Conservation (phyloP, 2,329 filamentous ascomycete species). For the Colletotrichum incanum region DNA sequence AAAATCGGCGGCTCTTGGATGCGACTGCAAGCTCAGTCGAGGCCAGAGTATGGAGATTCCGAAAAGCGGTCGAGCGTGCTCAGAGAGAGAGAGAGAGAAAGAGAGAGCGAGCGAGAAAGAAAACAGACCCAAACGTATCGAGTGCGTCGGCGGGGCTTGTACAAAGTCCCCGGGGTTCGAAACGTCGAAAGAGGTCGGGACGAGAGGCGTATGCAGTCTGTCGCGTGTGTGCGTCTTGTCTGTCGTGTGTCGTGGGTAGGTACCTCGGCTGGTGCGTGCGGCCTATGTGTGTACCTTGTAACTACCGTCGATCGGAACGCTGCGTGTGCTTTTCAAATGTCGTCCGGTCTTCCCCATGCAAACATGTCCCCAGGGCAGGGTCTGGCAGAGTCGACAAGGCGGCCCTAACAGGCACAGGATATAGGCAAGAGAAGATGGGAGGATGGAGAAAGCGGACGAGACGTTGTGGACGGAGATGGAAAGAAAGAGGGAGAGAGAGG, state of each 20-base stretch:
- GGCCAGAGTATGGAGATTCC: background rate
- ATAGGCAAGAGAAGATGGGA: background rate
- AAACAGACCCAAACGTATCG: background rate
- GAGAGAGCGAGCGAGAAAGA: background rate
- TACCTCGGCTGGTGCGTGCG: constrained; percentile 29
- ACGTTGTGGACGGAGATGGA: constrained; percentile 7
- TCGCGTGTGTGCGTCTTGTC: constrained; percentile 25
- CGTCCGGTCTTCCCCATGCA: constrained; percentile 16
- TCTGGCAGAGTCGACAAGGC: constrained; percentile 15
- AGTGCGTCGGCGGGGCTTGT: constrained; percentile 25
- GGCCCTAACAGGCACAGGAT: background rate
- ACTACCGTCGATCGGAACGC: constrained; percentile 14
- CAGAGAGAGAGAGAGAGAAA: background rate
- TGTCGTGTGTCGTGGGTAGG: constrained; percentile 6
- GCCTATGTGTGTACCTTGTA: constrained; percentile 7
- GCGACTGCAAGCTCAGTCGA: constrained; percentile 3
- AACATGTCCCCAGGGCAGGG: constrained; percentile 6
- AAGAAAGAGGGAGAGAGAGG: background rate
- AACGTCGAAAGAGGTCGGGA: constrained; percentile 39
- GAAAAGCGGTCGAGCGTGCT: constrained; percentile 2
- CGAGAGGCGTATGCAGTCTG: constrained; percentile 30
- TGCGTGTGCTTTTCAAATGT: constrained; percentile 8
- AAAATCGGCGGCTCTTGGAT: background rate
- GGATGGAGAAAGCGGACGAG: background rate
- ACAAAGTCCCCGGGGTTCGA: constrained; percentile 30